These are phyloP conservation scores for Magnolia kwangsiensis DNA, from an alignment of 164 flowering plant genomes.

Conservation along the genomic window DNA sequence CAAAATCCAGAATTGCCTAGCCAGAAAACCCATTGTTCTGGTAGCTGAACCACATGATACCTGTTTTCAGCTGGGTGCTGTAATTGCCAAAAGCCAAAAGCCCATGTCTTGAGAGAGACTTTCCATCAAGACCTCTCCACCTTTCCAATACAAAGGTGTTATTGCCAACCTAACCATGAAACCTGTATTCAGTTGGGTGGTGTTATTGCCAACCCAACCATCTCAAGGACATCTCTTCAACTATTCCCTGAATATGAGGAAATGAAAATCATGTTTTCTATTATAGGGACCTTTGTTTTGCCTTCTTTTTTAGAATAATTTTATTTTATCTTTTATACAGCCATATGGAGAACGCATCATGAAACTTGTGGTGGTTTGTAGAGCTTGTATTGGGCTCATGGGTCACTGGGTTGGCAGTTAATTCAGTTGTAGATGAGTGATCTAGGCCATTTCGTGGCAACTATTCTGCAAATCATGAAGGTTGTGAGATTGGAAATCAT, in stretches of 20 bases:
- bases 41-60: no score
- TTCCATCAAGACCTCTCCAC: no score
- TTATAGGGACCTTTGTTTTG: neutral
- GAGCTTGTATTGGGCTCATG: neutral
- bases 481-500: no score
- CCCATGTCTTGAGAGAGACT: no score
- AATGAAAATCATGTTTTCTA: neutral
- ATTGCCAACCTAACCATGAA: neutral
- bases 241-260: neutral
- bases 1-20: no score
- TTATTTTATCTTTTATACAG: neutral
- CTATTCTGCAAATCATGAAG: no score
- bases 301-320: neutral
- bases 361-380: neutral
- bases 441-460: no score
- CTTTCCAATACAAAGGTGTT: neutral
- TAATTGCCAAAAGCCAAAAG: no score
- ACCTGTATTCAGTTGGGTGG: neutral
- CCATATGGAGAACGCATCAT: neutral
- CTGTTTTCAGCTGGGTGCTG: no score
- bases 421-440: no score
- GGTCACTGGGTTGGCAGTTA: no score
- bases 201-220: neutral
- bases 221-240: neutral
- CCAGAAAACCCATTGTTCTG: no score